Evolutionary conservation across 169 alveolate species (phyloP).

Genomic region (Hepatocystis sp.): DNA sequence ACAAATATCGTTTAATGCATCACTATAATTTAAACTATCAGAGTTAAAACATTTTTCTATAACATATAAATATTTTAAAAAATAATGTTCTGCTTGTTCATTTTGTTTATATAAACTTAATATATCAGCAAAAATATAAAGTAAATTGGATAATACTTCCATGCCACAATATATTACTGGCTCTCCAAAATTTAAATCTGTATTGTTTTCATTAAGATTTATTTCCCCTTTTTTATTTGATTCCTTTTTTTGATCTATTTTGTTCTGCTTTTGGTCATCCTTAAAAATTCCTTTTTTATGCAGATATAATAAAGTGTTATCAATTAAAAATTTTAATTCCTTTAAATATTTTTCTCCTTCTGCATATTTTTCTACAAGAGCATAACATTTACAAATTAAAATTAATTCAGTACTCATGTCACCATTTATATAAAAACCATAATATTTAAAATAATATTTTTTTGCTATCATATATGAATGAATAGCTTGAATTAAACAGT

Average conservation of each 20-base stretch:
- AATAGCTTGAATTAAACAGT: slow-evolving; percentile 78
- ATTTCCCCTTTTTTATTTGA: background rate
- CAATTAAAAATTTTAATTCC: slow-evolving; percentile 87
- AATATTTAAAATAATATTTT: slow-evolving; percentile 78
- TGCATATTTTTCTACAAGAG: slow-evolving; percentile 81
- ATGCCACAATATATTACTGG: slow-evolving; percentile 79
- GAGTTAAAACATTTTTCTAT: slow-evolving; percentile 36
- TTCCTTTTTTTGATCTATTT: slow-evolving; percentile 16
- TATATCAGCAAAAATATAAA: slow-evolving; percentile 76
- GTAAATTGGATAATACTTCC: slow-evolving; percentile 78
- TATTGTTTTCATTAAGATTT: slow-evolving; percentile 1
- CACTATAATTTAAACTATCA: slow-evolving; percentile 77
- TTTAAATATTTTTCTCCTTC: slow-evolving; percentile 84
- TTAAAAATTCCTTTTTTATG: slow-evolving; percentile 73
- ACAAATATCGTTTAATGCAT: slow-evolving; percentile 83
- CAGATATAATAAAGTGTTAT: slow-evolving; percentile 83
- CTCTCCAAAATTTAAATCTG: slow-evolving; percentile 62
- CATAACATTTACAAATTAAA: slow-evolving; percentile 88
- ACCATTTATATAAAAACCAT: slow-evolving; percentile 80
- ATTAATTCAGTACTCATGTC: slow-evolving; percentile 90
- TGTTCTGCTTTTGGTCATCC: slow-evolving; percentile 17
- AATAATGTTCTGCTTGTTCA: slow-evolving; percentile 74
- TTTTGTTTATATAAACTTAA: slow-evolving; percentile 80
- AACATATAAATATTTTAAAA: slow-evolving; percentile 55
- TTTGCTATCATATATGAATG: slow-evolving; percentile 80